phyloP scores from a whole-genome alignment of 2,329 filamentous ascomycete genomes.

The Esteya vermicola region DNA sequence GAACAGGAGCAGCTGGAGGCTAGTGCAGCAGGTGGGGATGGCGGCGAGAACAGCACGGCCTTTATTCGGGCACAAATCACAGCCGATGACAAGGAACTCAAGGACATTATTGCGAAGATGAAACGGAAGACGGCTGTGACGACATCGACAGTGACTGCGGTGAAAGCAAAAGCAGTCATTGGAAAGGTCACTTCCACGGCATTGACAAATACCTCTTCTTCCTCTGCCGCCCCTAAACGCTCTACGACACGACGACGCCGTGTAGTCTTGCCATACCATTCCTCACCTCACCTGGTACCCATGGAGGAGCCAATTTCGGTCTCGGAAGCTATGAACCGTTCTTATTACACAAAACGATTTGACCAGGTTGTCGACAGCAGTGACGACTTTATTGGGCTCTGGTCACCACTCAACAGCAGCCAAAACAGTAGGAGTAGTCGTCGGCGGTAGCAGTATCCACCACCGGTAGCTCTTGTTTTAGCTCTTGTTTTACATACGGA shows the following conservation, averaged over 20 bases:
- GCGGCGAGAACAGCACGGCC: slow-evolving; percentile 30
- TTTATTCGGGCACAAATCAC: slow-evolving; percentile 82
- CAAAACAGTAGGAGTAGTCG: neutral
- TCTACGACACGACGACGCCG: slow-evolving; percentile 1
- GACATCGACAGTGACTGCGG: neutral
- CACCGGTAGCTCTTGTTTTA: too few relatives aligned
- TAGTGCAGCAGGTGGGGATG: too few relatives aligned
- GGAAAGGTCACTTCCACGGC: neutral
- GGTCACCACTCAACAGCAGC: neutral
- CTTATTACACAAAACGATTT: too few relatives aligned
- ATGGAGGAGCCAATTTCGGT: slow-evolving; percentile 23
- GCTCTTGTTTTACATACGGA: too few relatives aligned
- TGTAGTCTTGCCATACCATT: slow-evolving; percentile 21
- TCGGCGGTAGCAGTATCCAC: too few relatives aligned
- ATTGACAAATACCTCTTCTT: neutral
- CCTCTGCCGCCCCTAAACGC: neutral
- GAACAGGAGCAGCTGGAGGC: too few relatives aligned
- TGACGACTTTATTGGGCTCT: slow-evolving; percentile 1
- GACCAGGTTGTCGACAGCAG: slow-evolving; percentile 10
- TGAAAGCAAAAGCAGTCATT: neutral
- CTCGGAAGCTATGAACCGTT: slow-evolving; percentile 11
- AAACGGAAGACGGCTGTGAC: neutral
- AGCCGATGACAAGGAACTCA: slow-evolving; percentile 57
- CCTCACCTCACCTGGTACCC: slow-evolving; percentile 22
- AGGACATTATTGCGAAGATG: slow-evolving; percentile 45